Percentiles rank a stretch among this genome's conserved stretches.
Evolutionary conservation across 106 monocot species (phyloP).

Genomic region (Chionographis japonica): DNA sequence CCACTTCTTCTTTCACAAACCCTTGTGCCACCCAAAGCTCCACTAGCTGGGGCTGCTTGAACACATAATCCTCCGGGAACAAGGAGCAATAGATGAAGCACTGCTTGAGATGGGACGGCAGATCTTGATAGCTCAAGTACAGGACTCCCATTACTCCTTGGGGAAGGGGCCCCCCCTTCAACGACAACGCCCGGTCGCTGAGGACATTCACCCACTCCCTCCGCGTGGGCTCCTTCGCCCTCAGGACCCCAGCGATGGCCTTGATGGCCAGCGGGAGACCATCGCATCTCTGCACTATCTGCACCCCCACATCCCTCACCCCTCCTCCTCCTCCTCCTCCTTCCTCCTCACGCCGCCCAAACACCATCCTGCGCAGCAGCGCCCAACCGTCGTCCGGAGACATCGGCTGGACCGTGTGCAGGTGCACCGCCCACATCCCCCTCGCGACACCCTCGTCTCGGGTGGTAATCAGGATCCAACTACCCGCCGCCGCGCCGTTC

Average conservation of each 20-base stretch:
- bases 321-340: not conserved
- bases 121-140: conserved; percentile 2
- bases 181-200: not conserved
- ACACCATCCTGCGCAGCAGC: conserved; percentile 2
- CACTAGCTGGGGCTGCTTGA: not conserved
- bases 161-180: not conserved
- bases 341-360: not conserved
- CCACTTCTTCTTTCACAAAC: conserved; percentile 5
- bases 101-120: not conserved
- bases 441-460: not conserved
- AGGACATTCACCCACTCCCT: conserved; percentile 4
- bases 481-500: not conserved
- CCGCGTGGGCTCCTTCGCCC: not conserved
- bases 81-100: conserved; percentile 1
- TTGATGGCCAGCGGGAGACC: conserved; percentile 13
- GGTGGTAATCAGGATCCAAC: conserved; percentile 5
- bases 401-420: not conserved
- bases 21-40: conserved; percentile 31
- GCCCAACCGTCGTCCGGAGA: not conserved
- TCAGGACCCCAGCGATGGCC: not conserved
- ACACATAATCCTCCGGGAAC: conserved; percentile 17
- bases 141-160: not conserved
- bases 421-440: no score
- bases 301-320: not conserved
- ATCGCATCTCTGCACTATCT: not conserved